Conservation (phyloP, 2,329 filamentous ascomycete genomes). For the Ophiocordyceps unilateralis region DNA sequence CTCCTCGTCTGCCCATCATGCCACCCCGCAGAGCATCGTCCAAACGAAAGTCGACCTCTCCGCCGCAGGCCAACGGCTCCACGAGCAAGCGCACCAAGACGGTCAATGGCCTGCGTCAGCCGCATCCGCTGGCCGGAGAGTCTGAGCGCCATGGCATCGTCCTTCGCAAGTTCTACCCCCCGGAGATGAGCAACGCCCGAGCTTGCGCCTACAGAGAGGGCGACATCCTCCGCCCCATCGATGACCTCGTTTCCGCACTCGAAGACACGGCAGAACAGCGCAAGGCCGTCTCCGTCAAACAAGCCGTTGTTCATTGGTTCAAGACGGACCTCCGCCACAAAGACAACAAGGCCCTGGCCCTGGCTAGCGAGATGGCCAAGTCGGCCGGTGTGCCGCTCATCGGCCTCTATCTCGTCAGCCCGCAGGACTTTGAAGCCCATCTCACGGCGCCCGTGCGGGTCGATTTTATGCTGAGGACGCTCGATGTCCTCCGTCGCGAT, state of each 20-base stretch:
- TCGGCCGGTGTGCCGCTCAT: conserved; percentile 55
- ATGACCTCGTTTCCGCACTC: conserved; percentile 44
- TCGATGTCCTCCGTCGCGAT: conserved; percentile 47
- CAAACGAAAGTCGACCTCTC: conserved; percentile 12
- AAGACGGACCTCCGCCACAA: conserved; percentile 59
- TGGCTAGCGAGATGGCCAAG: conserved; percentile 49
- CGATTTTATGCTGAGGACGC: conserved; percentile 62
- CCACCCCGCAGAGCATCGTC: conserved; percentile 10
- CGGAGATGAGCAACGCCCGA: conserved; percentile 69
- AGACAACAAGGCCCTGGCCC: conserved; percentile 57
- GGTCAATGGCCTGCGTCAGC: conserved; percentile 20
- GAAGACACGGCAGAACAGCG: conserved; percentile 39
- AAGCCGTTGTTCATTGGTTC: conserved; percentile 76
- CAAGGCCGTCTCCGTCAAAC: conserved; percentile 30
- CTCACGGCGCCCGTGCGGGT: conserved; percentile 54
- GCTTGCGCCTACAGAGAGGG: conserved; percentile 58
- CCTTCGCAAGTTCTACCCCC: conserved; percentile 61
- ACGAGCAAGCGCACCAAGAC: conserved; percentile 15
- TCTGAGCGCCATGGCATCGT: conserved; percentile 44
- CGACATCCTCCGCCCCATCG: conserved; percentile 54
- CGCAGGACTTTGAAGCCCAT: conserved; percentile 74
- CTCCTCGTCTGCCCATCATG: conserved; percentile 3
- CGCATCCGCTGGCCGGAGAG: conserved; percentile 27
- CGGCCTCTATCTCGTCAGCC: conserved; percentile 62
- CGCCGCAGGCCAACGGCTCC: conserved; percentile 3